These are phyloP conservation scores for Debaryomyces sp. DNA, from an alignment of 1,139 yeast species.

Conservation along the genomic window DNA sequence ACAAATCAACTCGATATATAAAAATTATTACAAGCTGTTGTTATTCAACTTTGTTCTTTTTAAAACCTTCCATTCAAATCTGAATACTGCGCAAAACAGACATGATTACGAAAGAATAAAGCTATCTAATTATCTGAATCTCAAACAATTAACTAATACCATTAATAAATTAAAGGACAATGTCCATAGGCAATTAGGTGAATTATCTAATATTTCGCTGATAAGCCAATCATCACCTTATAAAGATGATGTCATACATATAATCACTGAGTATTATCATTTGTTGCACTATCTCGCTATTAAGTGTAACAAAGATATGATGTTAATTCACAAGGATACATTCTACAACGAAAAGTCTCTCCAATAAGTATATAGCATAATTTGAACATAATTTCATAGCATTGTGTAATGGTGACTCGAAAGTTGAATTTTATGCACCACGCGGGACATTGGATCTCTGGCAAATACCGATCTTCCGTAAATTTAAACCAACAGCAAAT, in stretches of 20 bases:
- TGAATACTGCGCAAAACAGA: conserved; percentile 1
- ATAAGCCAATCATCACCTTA: background rate
- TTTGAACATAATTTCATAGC: background rate
- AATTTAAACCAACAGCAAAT: background rate
- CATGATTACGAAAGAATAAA: background rate
- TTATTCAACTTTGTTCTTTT: background rate
- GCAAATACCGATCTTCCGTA: background rate
- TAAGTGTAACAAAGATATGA: conserved; percentile 3
- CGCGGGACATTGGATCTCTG: conserved; percentile 2
- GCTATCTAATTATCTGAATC: background rate
- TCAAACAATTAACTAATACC: background rate
- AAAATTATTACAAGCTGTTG: conserved; percentile 5
- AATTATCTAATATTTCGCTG: conserved; percentile 1
- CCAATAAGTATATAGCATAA: background rate
- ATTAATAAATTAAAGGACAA: background rate
- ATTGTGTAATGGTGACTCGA: background rate
- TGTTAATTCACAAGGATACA: background rate
- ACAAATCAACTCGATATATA: background rate
- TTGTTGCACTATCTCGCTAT: conserved; percentile 1
- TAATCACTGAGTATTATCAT: conserved; percentile 1
- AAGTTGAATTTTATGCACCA: background rate
- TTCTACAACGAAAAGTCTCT: conserved; percentile 8
- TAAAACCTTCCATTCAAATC: conserved; percentile 3
- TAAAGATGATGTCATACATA: conserved; percentile 2
- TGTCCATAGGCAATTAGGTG: background rate